These are phyloP conservation scores for Thraustochytrium striatum DNA, from an alignment of 352 stramenopile species.

Conservation along the genomic window DNA sequence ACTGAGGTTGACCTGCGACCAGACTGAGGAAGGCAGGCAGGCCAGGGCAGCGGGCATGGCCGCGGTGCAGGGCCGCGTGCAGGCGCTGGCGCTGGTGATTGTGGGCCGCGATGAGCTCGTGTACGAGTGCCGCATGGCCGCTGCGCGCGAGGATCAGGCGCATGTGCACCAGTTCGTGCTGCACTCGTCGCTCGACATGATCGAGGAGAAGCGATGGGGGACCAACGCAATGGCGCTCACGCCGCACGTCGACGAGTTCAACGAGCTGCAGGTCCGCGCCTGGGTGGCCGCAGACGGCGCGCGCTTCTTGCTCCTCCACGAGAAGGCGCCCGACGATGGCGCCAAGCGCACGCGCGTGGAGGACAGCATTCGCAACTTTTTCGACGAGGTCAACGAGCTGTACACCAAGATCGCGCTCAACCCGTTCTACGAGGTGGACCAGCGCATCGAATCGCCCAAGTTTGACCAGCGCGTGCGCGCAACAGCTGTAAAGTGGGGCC, in stretches of 20 bases:
- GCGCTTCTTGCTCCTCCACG: constrained; percentile 9
- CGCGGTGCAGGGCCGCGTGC: background rate
- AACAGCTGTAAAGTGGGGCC: background rate
- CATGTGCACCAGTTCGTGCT: constrained; percentile 45
- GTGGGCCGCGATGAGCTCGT: constrained; percentile 35
- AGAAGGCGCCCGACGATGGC: constrained; percentile 10
- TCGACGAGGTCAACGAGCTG: constrained; percentile 41
- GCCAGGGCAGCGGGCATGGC: too few species aligned
- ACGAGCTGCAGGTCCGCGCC: constrained; percentile 31
- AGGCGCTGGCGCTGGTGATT: background rate
- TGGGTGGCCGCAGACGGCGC: constrained; percentile 28
- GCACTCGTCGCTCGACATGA: constrained; percentile 29
- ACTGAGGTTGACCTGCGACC: too few species aligned
- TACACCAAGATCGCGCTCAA: constrained; percentile 37
- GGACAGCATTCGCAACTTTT: constrained; percentile 24
- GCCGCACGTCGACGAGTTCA: constrained; percentile 38
- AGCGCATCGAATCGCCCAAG: constrained; percentile 12
- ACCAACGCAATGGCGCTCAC: constrained; percentile 8
- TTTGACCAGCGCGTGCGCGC: constrained; percentile 35
- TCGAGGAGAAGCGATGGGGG: constrained; percentile 28
- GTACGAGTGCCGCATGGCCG: constrained; percentile 37
- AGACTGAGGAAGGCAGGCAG: too few species aligned
- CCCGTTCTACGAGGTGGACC: constrained; percentile 36
- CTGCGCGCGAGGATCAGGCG: background rate
- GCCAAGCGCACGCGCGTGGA: background rate